Base-by-base conservation (phyloP, 768 basidiomycete species). In the Termitomyces sp. region DNA sequence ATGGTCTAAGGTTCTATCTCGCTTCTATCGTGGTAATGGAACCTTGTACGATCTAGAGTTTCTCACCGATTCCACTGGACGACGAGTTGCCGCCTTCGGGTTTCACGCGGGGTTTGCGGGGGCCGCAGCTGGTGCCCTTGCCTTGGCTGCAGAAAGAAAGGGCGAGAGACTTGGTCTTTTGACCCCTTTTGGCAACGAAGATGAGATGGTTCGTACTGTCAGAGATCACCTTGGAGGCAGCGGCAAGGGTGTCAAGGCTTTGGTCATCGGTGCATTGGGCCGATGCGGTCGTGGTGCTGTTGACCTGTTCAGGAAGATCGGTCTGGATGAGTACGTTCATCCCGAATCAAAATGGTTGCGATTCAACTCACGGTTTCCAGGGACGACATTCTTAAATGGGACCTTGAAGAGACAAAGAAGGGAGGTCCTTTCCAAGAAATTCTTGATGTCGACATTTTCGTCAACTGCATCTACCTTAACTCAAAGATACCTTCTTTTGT, bases 91-190 rank as follows among this genome's bases (percentile, higher is more conserved):
- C 16, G 97, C 97, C 0, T 99, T 99, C 67, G 97, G 97, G 7
- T 99, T 88, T 76, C 92, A 98, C 70, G 97, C 97, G 13, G 97
- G 97, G 5, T 99, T 98, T 66, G 94, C 96, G n/a, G 97, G 97
- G 16, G 93, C 94, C 10, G 96, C 94, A 5, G 94, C 91, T 0
- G 88, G 91, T 22, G 91, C 90, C 8, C 80, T 98, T 28, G 93
- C 92, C 3, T 70, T 86, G 35, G 90, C 88, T 1, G 79, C 88
- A 22, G 81, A 88, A 53, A 78, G 79, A 61, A 75, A 80, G 47
- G 86, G 84, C 1, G 70, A 81, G 65, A 71, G 72, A 5, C 75
- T 96, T 32, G 91, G 88, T 4, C 74, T 70, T 28, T 74, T 98
- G 61, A 80, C 87, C 61, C 92, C 97, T 4, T 99, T 88, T 66